phyloP scores from a whole-genome alignment of 345 rosid genomes.

The Euphorbia peplus region DNA sequence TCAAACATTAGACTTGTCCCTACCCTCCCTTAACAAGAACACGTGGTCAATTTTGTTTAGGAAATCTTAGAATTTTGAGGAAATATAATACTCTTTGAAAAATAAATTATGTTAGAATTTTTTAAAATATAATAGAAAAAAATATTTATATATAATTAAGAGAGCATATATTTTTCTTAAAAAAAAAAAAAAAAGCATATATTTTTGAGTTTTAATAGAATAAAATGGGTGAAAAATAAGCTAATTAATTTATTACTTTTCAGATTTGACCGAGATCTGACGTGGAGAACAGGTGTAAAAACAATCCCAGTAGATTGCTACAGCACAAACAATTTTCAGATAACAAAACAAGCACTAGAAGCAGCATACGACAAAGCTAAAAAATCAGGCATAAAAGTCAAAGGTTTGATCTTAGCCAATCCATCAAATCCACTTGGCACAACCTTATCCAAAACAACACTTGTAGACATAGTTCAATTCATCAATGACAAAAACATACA shows the following conservation, averaged over 20 bases:
- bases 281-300: slow-evolving; percentile 77
- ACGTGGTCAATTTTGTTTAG: background rate
- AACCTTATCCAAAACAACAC: slow-evolving; percentile 44
- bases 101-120: too few relatives aligned
- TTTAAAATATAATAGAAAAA: too few relatives aligned
- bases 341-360: slow-evolving; percentile 54
- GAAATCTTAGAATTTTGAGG: background rate
- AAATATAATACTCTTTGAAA: too few relatives aligned
- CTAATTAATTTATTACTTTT: too few relatives aligned
- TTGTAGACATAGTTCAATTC: slow-evolving; percentile 47
- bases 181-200: too few relatives aligned
- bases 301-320: slow-evolving; percentile 61
- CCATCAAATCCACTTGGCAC: slow-evolving; percentile 93
- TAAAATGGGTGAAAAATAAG: too few relatives aligned
- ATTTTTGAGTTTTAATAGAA: too few relatives aligned
- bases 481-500: slow-evolving; percentile 55
- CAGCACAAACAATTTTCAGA: slow-evolving; percentile 60
- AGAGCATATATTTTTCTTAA: too few relatives aligned
- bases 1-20: background rate
- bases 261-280: slow-evolving; percentile 79
- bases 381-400: slow-evolving; percentile 46
- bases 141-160: too few relatives aligned
- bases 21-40: too few relatives aligned
- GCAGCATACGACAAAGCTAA: slow-evolving; percentile 50
- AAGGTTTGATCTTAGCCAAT: slow-evolving; percentile 72